Conservation (phyloP, 2,329 filamentous ascomycete genomes). For the Microsporum canis region DNA sequence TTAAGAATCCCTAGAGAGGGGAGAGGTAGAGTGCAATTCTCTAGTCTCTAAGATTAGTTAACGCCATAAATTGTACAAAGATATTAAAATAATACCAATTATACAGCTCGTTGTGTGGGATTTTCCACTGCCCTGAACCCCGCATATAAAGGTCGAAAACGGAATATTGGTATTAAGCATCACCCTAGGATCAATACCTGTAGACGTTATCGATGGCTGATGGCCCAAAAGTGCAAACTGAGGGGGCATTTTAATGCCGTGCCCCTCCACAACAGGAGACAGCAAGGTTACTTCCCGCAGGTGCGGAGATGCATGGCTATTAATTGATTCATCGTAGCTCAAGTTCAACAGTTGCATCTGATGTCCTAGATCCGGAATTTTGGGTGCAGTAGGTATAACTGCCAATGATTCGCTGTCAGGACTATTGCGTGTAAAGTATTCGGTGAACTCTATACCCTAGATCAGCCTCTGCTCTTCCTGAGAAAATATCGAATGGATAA, state of each 20-base stretch:
- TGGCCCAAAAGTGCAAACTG: background rate
- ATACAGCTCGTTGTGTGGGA: constrained; percentile 39
- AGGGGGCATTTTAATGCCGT: background rate
- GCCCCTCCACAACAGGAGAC: background rate
- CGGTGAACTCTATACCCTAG: background rate
- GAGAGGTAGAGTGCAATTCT: background rate
- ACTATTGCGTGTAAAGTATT: background rate
- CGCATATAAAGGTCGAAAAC: constrained; percentile 52
- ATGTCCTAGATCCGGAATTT: background rate
- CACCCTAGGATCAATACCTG: background rate
- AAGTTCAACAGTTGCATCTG: background rate
- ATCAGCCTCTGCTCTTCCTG: background rate
- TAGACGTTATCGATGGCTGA: background rate
- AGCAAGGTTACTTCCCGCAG: background rate
- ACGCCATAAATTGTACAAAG: constrained; percentile 16
- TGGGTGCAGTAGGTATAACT: background rate
- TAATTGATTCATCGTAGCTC: background rate
- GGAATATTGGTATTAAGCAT: constrained; percentile 32
- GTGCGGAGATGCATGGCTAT: background rate
- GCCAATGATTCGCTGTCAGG: background rate
- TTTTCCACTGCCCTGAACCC: constrained; percentile 51
- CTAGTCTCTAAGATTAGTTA: background rate
- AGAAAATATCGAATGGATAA: background rate
- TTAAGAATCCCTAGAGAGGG: constrained; percentile 32
- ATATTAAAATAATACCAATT: constrained; percentile 47